Conservation (phyloP, 257 asterid genomes). For the Mitragyna speciosa region DNA sequence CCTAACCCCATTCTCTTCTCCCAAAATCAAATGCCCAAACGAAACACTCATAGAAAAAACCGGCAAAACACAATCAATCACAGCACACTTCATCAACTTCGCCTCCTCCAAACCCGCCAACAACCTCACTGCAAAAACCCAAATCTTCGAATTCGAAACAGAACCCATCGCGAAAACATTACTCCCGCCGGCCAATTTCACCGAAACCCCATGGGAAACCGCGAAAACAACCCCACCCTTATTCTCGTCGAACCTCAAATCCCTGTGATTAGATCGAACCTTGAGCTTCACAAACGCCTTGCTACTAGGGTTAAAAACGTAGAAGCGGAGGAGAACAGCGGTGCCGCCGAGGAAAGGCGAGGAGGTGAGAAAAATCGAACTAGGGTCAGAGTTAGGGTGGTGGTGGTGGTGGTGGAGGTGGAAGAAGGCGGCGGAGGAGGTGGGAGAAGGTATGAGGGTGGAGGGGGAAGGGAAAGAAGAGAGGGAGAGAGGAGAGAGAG, state of each 20-base stretch:
- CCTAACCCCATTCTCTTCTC: slow-evolving; percentile 86
- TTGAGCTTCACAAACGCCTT: slow-evolving; percentile 35
- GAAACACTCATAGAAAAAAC: slow-evolving; percentile 52
- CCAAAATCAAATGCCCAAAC: slow-evolving; percentile 60
- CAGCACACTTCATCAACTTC: slow-evolving; percentile 80
- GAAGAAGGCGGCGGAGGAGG: slow-evolving; percentile 48
- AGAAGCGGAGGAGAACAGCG: slow-evolving; percentile 53
- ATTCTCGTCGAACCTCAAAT: slow-evolving; percentile 46
- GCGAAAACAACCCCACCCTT: slow-evolving; percentile 51
- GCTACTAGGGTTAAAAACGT: slow-evolving; percentile 35
- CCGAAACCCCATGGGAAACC: slow-evolving; percentile 67
- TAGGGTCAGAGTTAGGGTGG: slow-evolving; percentile 38
- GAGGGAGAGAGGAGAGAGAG: slow-evolving; percentile 31
- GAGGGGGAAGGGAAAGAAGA: slow-evolving; percentile 40
- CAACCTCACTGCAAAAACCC: slow-evolving; percentile 67
- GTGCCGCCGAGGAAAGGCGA: slow-evolving; percentile 55
- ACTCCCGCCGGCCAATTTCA: slow-evolving; percentile 57
- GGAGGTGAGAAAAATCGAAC: slow-evolving; percentile 49
- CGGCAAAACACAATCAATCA: slow-evolving; percentile 64
- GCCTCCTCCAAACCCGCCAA: slow-evolving; percentile 41
- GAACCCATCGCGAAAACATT: slow-evolving; percentile 66
- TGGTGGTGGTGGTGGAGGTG: slow-evolving; percentile 35
- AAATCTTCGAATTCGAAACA: slow-evolving; percentile 60
- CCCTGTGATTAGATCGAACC: slow-evolving; percentile 53
- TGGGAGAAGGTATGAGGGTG: slow-evolving; percentile 30